Base-by-base conservation (phyloP, 768 basidiomycete genomes). In the Mycena floridula region DNA sequence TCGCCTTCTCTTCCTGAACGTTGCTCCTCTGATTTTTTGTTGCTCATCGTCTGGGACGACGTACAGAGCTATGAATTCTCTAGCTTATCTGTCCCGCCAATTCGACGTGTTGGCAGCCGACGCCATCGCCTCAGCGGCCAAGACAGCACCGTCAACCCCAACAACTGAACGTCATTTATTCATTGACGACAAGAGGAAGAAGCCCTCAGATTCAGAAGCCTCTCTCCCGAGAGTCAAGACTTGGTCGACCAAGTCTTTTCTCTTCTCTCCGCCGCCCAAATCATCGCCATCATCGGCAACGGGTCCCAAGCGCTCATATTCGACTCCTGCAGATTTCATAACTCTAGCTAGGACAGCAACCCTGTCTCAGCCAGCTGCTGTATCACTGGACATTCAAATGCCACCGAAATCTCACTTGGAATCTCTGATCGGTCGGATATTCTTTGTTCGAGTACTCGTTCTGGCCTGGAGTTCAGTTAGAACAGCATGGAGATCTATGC, bases 1-100 rank as follows among this genome's bases (percentile, higher is more conserved):
- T n/a, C n/a, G n/a, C n/a, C 32, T 35, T 35, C 7, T 13, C 18
- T 35, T 3, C 18, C 28, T 35, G 32, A 7, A 7, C 32, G 32
- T 35, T 35, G 15, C 15, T 35, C 15, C 15, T 35, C 32, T 13
- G 32, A 35, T 35, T 18, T 35, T 35, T 13, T 18, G 32, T 35
- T 35, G 13, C 18, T 13, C 32, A 18, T 35, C 15, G 32, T 18
- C 18, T 35, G n/a, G n/a, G n/a, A n/a, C n/a, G n/a, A n/a, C n/a
- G n/a, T n/a, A n/a, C n/a, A n/a, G 4, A 3, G 3, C 32, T 18
- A 91, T 91, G 89, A 90, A 91, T 69, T 85, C 85, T 54, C 78
- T 91, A 56, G 72, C 76, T 15, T 82, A 86, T 65, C 72, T 91
- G 49, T 86, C 89, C 53, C 82, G 84, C 59, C 83, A 88, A 62